These are phyloP conservation scores for Coemansia sp. DNA, from an alignment of 192 early-diverging fungal species.

Conservation along the genomic window DNA sequence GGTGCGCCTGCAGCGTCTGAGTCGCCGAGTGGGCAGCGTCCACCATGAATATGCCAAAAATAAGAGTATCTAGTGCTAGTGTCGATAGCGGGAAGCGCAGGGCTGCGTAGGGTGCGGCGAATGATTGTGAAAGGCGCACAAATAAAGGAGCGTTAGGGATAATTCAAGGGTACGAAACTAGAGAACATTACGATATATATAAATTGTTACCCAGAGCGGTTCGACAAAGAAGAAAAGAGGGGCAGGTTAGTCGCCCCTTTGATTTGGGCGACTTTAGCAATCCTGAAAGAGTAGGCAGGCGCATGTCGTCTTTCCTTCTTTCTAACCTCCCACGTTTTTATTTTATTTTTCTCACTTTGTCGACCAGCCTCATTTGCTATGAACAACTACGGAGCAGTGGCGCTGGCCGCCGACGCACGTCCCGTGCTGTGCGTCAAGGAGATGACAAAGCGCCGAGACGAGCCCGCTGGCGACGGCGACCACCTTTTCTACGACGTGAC, in stretches of 20 bases:
- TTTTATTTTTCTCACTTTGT: background rate
- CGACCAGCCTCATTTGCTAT: background rate
- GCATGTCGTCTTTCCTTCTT: background rate
- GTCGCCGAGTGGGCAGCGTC: background rate
- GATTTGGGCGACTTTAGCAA: no score
- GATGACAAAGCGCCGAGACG: conserved; percentile 42
- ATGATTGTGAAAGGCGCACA: background rate
- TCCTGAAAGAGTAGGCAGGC: background rate
- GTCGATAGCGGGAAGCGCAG: background rate
- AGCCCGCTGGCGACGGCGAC: conserved; percentile 13
- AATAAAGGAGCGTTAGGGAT: no score
- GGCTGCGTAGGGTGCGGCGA: background rate
- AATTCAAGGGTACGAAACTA: no score
- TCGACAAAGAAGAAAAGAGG: no score
- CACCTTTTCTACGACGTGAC: conserved; percentile 55
- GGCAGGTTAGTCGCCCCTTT: no score
- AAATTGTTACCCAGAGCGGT: no score
- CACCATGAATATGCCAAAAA: background rate
- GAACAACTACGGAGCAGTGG: conserved; percentile 17
- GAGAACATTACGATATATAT: no score
- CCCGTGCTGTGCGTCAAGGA: conserved; percentile 31
- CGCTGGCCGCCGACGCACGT: background rate
- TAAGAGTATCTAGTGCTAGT: background rate
- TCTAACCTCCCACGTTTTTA: no score
- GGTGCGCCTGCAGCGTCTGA: background rate